phyloP scores from a whole-genome alignment of 495 filamentous ascomycete species.

The Penicillium arizonense region DNA sequence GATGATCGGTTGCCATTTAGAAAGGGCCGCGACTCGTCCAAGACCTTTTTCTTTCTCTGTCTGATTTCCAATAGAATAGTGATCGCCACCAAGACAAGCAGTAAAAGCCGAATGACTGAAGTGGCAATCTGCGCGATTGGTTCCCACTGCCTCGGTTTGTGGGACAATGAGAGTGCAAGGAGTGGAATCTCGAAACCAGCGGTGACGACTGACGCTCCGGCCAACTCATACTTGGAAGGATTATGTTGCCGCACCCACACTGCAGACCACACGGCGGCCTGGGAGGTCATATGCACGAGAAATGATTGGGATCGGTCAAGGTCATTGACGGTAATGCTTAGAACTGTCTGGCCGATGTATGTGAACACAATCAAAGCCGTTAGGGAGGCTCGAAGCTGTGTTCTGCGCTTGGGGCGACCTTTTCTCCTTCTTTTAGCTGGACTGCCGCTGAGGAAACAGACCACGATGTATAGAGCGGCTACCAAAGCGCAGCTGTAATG shows the following conservation, averaged over 20 bases:
- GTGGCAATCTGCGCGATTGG: conserved; percentile 6
- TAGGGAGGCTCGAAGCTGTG: not conserved
- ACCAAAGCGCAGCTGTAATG: conserved; percentile 5
- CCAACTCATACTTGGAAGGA: conserved; percentile 4
- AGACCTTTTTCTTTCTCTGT: not conserved
- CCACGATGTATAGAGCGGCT: not conserved
- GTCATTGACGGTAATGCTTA: conserved; percentile 1
- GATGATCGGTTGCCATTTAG: not conserved
- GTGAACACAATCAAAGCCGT: conserved; percentile 3
- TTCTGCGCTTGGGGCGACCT: not conserved
- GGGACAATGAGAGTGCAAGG: conserved; percentile 4
- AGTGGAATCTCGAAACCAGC: conserved; percentile 9
- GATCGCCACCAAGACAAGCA: not conserved
- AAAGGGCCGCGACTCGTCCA: conserved; percentile 3
- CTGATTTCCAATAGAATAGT: not conserved
- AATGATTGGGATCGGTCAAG: conserved; percentile 4
- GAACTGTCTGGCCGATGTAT: not conserved
- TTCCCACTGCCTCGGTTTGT: conserved; percentile 2
- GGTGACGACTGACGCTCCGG: conserved; percentile 3
- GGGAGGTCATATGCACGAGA: conserved; percentile 9
- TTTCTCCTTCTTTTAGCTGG: not conserved
- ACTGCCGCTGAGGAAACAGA: not conserved
- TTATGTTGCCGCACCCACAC: conserved; percentile 4
- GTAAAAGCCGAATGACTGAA: not conserved
- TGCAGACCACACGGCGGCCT: not conserved